Evolutionary conservation across 2,329 filamentous ascomycete genomes (phyloP).

Genomic region (Cadophora malorum): DNA sequence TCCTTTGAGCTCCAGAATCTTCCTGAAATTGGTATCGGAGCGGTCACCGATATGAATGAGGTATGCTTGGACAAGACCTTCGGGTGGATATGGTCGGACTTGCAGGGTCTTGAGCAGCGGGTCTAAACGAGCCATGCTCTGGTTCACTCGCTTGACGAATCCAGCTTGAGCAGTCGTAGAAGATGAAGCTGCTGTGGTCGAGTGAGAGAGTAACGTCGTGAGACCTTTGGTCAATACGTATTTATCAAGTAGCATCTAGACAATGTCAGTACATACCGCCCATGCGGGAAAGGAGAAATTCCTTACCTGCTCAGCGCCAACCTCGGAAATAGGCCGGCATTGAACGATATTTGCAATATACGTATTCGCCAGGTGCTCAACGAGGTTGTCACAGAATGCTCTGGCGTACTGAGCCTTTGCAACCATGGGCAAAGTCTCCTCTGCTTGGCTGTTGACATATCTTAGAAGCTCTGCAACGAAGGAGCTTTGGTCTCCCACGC

Average conservation of each 20-base stretch:
- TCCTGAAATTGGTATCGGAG: constrained; percentile 93
- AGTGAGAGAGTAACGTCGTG: constrained; percentile 70
- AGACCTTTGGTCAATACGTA: constrained; percentile 87
- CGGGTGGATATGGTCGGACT: constrained; percentile 87
- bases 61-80: constrained; percentile 95
- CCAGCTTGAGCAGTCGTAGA: constrained; percentile 51
- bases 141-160: constrained; percentile 86
- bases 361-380: constrained; percentile 80
- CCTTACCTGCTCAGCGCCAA: constrained; percentile 85
- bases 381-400: constrained; percentile 94
- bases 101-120: constrained; percentile 95
- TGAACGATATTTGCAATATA: constrained; percentile 87
- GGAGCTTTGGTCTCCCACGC: constrained; percentile 89
- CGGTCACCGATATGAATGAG: constrained; percentile 95
- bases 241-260: constrained; percentile 90
- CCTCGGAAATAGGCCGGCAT: constrained; percentile 89
- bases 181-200: constrained; percentile 36
- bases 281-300: not conserved
- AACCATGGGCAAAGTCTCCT: constrained; percentile 77
- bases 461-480: constrained; percentile 85
- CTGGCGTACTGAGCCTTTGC: constrained; percentile 93
- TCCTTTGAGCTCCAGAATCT: constrained; percentile 94
- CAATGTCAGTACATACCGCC: constrained; percentile 37
- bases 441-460: constrained; percentile 72
- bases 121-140: constrained; percentile 85